A percentile compares a stretch with the other conserved stretches of the same genome.
Conservation (phyloP, 2,329 filamentous ascomycete species). For the Westerdykella sp. region DNA sequence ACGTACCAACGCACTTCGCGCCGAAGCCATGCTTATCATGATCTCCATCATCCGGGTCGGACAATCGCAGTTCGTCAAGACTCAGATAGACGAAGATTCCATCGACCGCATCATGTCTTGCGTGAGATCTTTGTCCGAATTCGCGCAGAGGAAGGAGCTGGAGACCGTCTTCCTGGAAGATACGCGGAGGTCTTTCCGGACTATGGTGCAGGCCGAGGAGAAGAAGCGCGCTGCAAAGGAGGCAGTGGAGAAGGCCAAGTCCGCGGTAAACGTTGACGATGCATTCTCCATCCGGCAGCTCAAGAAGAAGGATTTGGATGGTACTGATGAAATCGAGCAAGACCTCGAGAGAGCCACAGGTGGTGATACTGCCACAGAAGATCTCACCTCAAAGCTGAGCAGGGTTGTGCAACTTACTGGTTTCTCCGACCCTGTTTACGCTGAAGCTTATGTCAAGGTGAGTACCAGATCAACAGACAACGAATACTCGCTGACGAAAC, state of each 20-base stretch:
- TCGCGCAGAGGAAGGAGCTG: slow-evolving; percentile 80
- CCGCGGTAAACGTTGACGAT: slow-evolving; percentile 91
- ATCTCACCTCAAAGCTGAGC: slow-evolving; percentile 88
- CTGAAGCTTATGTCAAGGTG: slow-evolving; percentile 94
- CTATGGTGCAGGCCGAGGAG: slow-evolving; percentile 95
- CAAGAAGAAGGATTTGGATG: slow-evolving; percentile 76
- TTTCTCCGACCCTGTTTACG: slow-evolving; percentile 96
- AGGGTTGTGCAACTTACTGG: slow-evolving; percentile 95
- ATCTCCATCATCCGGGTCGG: slow-evolving; percentile 97
- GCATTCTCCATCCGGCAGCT: slow-evolving; percentile 89
- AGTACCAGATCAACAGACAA: not conserved
- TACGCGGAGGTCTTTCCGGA: slow-evolving; percentile 89
- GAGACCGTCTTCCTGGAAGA: slow-evolving; percentile 92
- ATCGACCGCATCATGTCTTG: slow-evolving; percentile 99
- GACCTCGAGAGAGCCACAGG: slow-evolving; percentile 93
- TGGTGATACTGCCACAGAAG: slow-evolving; percentile 76
- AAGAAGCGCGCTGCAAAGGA: slow-evolving; percentile 96
- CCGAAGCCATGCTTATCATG: slow-evolving; percentile 99
- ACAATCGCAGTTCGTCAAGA: slow-evolving; percentile 98
- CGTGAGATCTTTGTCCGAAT: slow-evolving; percentile 85
- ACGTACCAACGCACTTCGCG: slow-evolving; percentile 86
- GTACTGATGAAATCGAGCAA: slow-evolving; percentile 75
- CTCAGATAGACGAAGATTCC: slow-evolving; percentile 94
- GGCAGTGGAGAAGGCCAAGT: slow-evolving; percentile 86
- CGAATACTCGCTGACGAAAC: slow-evolving; percentile 6